Base-by-base conservation (phyloP, 345 rosid species). In the Citrus australasica region DNA sequence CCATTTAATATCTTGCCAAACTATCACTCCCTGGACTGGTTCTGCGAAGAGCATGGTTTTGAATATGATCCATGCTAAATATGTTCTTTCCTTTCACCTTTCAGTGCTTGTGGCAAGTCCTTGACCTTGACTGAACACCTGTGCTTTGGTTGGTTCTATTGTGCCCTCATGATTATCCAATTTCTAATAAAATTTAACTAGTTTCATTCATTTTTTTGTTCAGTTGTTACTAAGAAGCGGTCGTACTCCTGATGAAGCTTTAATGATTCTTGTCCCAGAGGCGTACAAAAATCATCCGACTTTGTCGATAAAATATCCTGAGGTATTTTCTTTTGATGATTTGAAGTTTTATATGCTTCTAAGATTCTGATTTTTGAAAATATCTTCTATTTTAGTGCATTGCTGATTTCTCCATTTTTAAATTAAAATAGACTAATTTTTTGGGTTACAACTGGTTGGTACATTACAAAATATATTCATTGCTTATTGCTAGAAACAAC, bases 211-310 rank as follows among this genome's bases (percentile, higher is more conserved):
- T 46, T 64, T 74, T n/a, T 79, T 63, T 60, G 48, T 82, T 55
- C 84, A 96, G 99, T 84, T 96, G 84, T 72, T 96, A 51, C 91
- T 96, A 75, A 92, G 99, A 88, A 91, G 99, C 80, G 99, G 99
- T 17, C 90, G 95, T 65, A 66, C 85, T 79, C 90, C 99, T 70
- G 97, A 96, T 86, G 98, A 96, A 85, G 90, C 97, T 84, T 80
- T 96, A 55, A 96, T 96, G 99, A 92, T 92, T 86, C 98, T 96
- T 76, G 99, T 96, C 78, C 99, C 99, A 77, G 99, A 96, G 86
- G 99, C 99, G 69, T 96, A 96, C 88, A 96, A 90, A 83, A 91
- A 94, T 58, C 99, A 96, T 83, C 99, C 99, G 73, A 96, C 99
- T 38, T 84, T 96, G 82, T 74, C 79, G 11, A 86, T 87, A 72